Percentiles rank a stretch among this genome's conserved stretches.
Evolutionary conservation across 345 rosid species (phyloP).

Genomic region (Gossypium raimondii): DNA sequence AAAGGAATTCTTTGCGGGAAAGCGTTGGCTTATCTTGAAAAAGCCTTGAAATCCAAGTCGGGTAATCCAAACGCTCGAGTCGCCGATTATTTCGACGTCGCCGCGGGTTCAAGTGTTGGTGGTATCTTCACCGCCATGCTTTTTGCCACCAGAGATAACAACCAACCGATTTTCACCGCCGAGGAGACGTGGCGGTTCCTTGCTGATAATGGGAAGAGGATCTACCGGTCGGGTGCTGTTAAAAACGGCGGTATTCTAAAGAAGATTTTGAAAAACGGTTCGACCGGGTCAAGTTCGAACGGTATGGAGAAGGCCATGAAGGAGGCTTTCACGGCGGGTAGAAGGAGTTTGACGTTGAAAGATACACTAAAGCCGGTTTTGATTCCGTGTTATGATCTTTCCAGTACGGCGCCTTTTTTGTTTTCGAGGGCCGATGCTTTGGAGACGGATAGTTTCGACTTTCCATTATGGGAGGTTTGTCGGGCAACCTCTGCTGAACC

Average conservation of each 20-base stretch:
- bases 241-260: constrained; percentile 36
- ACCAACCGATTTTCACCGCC: constrained; percentile 67
- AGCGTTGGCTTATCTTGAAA: constrained; percentile 80
- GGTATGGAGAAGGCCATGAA: constrained; percentile 63
- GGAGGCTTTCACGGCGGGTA: constrained; percentile 53
- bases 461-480: constrained; percentile 86
- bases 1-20: constrained; percentile 83
- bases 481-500: constrained; percentile 94
- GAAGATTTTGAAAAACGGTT: constrained; percentile 50
- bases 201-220: constrained; percentile 56
- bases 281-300: constrained; percentile 31
- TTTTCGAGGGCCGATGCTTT: constrained; percentile 97
- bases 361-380: constrained; percentile 89
- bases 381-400: constrained; percentile 86
- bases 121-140: constrained; percentile 93
- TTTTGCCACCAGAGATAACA: constrained; percentile 65
- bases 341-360: constrained; percentile 54
- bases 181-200: constrained; percentile 93
- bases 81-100: constrained; percentile 89
- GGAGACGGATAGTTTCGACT: constrained; percentile 81
- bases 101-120: constrained; percentile 86
- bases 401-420: constrained; percentile 80
- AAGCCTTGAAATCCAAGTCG: constrained; percentile 70
- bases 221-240: constrained; percentile 39
- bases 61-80: constrained; percentile 86